phyloP scores from a whole-genome alignment of 257 asterid genomes.

The Plantago ovata region DNA sequence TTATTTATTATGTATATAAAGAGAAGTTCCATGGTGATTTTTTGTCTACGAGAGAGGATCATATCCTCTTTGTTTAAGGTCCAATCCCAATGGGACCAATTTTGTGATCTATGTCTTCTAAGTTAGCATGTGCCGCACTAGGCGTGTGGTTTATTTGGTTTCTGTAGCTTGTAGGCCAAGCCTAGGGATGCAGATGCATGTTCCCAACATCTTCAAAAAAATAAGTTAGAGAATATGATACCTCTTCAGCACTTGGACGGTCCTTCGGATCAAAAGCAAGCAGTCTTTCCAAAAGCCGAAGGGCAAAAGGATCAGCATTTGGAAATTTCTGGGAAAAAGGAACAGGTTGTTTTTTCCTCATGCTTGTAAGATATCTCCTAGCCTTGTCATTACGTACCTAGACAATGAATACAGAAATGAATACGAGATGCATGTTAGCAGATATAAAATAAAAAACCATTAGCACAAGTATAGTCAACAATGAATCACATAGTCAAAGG shows the following conservation, averaged over 20 bases:
- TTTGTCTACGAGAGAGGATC: no score
- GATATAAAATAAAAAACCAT: neutral
- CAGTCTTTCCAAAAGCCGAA: constrained; percentile 60
- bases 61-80: no score
- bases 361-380: constrained; percentile 74
- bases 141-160: no score
- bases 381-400: constrained; percentile 88
- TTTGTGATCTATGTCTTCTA: no score
- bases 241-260: constrained; percentile 82
- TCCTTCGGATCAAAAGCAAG: constrained; percentile 96
- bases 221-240: constrained; percentile 5
- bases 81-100: no score
- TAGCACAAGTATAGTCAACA: neutral
- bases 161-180: no score
- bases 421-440: neutral
- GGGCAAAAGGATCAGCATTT: constrained; percentile 69
- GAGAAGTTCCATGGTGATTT: neutral
- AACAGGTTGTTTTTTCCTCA: constrained; percentile 82
- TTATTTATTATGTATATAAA: no score
- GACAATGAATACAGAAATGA: constrained; percentile 2
- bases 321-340: constrained; percentile 77
- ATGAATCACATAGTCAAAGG: neutral
- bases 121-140: no score
- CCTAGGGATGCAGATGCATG: no score
- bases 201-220: no score